Conservation (phyloP, 192 early-diverging fungal genomes). For the Chytriomyces hyalinus region DNA sequence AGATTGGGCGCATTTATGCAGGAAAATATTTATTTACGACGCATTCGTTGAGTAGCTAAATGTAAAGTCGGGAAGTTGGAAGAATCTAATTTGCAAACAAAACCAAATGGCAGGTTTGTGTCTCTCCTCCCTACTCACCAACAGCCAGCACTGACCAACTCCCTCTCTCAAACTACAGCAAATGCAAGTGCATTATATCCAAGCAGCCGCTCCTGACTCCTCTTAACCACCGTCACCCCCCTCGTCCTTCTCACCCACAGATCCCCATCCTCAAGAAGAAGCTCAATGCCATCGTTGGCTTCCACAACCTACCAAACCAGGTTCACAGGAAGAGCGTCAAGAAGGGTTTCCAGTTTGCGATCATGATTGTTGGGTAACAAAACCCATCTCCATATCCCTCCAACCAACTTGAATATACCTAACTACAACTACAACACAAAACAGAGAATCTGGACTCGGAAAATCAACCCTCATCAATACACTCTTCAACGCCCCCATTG, state of each 20-base stretch:
- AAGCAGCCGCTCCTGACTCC: no score
- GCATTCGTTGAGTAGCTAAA: no score
- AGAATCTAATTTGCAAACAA: no score
- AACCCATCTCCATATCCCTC: no score
- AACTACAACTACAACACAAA: neutral
- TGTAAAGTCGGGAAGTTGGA: no score
- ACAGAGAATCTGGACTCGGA: conserved; percentile 70
- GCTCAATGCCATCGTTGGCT: conserved; percentile 62
- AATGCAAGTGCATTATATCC: no score
- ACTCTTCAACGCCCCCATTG: conserved; percentile 74
- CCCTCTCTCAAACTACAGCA: no score
- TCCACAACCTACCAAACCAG: conserved; percentile 66
- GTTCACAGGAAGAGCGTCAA: conserved; percentile 91
- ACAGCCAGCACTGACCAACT: no score
- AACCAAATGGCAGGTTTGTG: no score
- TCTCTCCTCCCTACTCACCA: no score
- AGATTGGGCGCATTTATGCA: no score
- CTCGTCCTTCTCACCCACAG: conserved; percentile 13
- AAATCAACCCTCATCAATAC: conserved; percentile 71
- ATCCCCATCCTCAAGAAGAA: conserved; percentile 62
- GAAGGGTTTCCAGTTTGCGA: conserved; percentile 89
- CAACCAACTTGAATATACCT: neutral
- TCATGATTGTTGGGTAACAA: conserved; percentile 58
- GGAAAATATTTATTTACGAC: no score
- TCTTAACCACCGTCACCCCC: neutral